Base-by-base conservation (phyloP, 2,329 filamentous ascomycete species). In the Stachybotrys chlorohalonatus region DNA sequence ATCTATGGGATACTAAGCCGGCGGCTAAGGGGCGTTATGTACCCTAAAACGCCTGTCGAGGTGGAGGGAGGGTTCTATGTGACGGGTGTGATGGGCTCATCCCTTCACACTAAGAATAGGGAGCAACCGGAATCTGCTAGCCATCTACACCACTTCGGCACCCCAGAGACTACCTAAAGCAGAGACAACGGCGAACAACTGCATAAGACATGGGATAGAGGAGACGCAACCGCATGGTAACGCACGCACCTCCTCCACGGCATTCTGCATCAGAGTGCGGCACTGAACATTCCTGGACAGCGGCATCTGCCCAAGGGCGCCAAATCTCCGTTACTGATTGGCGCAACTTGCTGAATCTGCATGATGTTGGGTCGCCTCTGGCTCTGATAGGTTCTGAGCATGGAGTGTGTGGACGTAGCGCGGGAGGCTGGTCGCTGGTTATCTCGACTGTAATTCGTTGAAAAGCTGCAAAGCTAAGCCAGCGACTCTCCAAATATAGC, bases 11-110 rank as follows among this genome's bases (percentile, higher is more conserved):
- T 59, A 60, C 60, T 59, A 58, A 56, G 63, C 63, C 73, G 75
- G 75, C 73, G 74, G 69, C 68, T 75, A 73, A 66, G 66, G 68
- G 62, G 64, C 66, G 72, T 78, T 79, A 78, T 77, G 75, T 78
- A 78, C 69, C 36, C n/a, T 36, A 42, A 31, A 51, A 15, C 11
- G 24, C 24, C 49, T 32, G 31, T 31, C 32, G 15, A 42, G 36
- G 36, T 42, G 3, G 36, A 13, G 36, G 13, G 36, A 36, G 31
- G 15, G 31, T 51, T 51, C 31, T 11, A 39, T 42, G 50, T 16
- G 50, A 45, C 50, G 36, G 50, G 24, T 55, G 46, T 52, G 56
- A 57, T 59, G 55, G 53, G 56, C 46, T 47, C 46, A 47, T 47
- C 15, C 46, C n/a, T n/a, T 8, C 46, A 47, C 11, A 9, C 46